These are phyloP conservation scores for Geotrichum bryndzae DNA, from an alignment of 1,139 yeast genomes.

Conservation along the genomic window DNA sequence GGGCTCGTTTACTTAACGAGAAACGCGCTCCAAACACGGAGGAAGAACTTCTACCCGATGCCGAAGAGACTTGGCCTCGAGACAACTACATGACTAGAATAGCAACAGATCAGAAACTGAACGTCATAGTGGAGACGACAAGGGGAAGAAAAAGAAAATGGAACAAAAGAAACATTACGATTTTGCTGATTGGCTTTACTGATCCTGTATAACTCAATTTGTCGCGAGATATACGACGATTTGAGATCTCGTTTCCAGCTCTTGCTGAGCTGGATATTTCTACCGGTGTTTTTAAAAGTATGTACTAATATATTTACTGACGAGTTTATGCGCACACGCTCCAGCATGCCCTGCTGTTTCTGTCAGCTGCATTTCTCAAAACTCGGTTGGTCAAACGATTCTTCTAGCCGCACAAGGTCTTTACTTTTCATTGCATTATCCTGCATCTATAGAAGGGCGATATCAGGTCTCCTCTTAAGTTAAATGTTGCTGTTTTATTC, in stretches of 20 bases:
- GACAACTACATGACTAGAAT: no score
- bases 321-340: no score
- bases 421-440: background rate
- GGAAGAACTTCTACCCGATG: background rate
- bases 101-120: background rate
- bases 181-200: background rate
- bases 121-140: background rate
- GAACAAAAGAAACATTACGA: background rate
- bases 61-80: no score
- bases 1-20: background rate
- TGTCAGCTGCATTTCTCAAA: no score
- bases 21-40: background rate
- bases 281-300: background rate
- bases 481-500: background rate
- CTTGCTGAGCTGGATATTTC: no score
- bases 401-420: background rate
- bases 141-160: no score
- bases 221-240: no score
- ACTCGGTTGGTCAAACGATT: no score
- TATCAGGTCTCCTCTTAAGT: background rate
- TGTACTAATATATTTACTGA: no score
- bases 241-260: no score
- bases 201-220: background rate
- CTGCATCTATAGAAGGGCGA: background rate
- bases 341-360: no score